Evolutionary conservation across 495 filamentous ascomycete species (phyloP).

Genomic region (Xylaria bambusicola): DNA sequence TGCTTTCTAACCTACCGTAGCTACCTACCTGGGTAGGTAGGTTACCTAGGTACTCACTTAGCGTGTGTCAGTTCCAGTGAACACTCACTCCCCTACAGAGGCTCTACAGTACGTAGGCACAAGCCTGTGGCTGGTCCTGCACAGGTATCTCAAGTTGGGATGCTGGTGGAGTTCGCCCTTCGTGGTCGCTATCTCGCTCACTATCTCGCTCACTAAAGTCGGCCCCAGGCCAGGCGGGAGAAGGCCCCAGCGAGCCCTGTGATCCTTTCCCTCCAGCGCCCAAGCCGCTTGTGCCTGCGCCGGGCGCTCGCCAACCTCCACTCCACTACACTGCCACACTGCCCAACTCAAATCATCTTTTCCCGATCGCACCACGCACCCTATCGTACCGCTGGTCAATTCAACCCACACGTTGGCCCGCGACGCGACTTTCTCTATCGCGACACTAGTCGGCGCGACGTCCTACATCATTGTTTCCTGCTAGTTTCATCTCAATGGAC

Average conservation of each 20-base stretch:
- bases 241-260: not conserved
- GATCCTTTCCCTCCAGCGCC: constrained; percentile 6
- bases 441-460: constrained; percentile 48
- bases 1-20: not conserved
- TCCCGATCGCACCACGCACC: constrained; percentile 34
- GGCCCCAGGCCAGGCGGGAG: too few relatives aligned
- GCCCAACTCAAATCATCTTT: constrained; percentile 35
- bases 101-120: too few relatives aligned
- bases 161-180: constrained; percentile 5
- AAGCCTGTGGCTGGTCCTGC: too few relatives aligned
- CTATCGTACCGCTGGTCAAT: constrained; percentile 22
- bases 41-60: too few relatives aligned
- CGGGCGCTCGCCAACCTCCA: constrained; percentile 13
- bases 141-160: not conserved
- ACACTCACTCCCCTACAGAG: constrained; percentile 1
- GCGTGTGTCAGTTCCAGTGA: constrained; percentile 11
- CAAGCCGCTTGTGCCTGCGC: constrained; percentile 4
- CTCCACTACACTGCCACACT: constrained; percentile 28
- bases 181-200: not conserved
- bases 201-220: not conserved
- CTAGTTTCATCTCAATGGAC: constrained; percentile 33
- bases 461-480: constrained; percentile 38
- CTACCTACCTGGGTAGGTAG: too few relatives aligned
- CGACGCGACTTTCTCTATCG: constrained; percentile 58
- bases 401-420: constrained; percentile 34